A percentile compares a stretch with the other conserved stretches of the same genome.
Evolutionary conservation across 1,284 basidiomycete species (phyloP).

Genomic region (Ceratobasidium sp.): DNA sequence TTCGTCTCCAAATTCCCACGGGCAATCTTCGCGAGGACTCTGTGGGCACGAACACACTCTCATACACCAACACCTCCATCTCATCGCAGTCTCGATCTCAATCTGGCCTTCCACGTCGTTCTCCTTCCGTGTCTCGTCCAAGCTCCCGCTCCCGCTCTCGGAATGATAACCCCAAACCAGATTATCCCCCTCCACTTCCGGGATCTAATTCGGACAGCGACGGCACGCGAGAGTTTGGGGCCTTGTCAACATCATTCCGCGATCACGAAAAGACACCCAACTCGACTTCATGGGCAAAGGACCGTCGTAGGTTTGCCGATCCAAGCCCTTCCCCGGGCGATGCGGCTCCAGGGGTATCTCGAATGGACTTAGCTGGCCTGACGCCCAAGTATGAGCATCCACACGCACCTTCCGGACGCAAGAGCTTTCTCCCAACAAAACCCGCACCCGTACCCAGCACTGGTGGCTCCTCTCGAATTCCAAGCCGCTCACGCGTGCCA

Average conservation of each 20-base stretch:
- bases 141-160: conserved; percentile 11
- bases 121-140: conserved; percentile 18
- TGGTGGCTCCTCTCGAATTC: neutral
- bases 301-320: conserved; percentile 30
- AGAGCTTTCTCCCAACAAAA: conserved; percentile 1
- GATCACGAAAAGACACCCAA: conserved; percentile 22
- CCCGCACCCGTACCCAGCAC: neutral
- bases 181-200: conserved; percentile 17
- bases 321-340: neutral
- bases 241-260: neutral
- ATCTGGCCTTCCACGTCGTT: conserved; percentile 24
- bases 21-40: neutral
- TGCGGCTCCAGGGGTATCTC: neutral
- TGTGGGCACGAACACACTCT: neutral
- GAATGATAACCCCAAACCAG: neutral
- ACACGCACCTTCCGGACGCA: neutral
- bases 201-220: conserved; percentile 31
- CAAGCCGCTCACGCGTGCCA: conserved; percentile 4
- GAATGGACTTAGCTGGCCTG: neutral
- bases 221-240: neutral
- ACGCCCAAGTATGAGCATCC: neutral
- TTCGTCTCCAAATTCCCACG: neutral
- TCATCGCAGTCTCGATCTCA: neutral
- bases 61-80: neutral
- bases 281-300: conserved; percentile 21